phyloP scores from a whole-genome alignment of 1,139 yeast genomes.

The Candida mesenterica region DNA sequence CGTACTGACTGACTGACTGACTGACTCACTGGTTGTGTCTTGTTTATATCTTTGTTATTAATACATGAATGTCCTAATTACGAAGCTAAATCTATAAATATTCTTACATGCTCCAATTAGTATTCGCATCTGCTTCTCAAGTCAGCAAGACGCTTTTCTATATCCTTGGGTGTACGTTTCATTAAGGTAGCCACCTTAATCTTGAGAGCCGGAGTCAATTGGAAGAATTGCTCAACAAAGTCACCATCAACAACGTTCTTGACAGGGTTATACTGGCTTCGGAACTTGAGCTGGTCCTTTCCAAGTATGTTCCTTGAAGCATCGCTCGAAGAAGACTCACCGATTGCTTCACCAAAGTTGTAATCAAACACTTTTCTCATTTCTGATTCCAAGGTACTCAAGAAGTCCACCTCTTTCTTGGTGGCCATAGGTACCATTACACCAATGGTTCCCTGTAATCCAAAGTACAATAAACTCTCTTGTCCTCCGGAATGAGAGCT shows the following conservation, averaged over 20 bases:
- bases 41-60: background rate
- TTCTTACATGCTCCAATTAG: background rate
- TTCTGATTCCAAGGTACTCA: constrained; percentile 52
- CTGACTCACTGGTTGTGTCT: background rate
- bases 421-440: constrained; percentile 65
- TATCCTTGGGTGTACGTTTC: constrained; percentile 57
- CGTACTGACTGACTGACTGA: no score
- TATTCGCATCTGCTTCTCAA: constrained; percentile 41
- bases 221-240: constrained; percentile 58
- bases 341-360: constrained; percentile 29
- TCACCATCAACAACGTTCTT: constrained; percentile 87
- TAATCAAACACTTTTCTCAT: constrained; percentile 38
- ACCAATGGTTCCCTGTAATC: constrained; percentile 82
- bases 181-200: constrained; percentile 50
- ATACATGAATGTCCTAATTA: background rate
- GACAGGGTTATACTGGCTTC: constrained; percentile 79
- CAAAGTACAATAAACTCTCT: constrained; percentile 67
- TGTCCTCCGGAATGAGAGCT: constrained; percentile 48
- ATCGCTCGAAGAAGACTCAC: constrained; percentile 17
- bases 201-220: constrained; percentile 38
- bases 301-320: constrained; percentile 43
- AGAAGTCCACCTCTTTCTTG: constrained; percentile 59
- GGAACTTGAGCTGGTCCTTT: constrained; percentile 62
- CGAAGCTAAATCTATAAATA: no score
- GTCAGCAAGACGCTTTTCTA: constrained; percentile 60